Base-by-base conservation (phyloP, 2,329 filamentous ascomycete species). In the Aspergillus phoenicis region DNA sequence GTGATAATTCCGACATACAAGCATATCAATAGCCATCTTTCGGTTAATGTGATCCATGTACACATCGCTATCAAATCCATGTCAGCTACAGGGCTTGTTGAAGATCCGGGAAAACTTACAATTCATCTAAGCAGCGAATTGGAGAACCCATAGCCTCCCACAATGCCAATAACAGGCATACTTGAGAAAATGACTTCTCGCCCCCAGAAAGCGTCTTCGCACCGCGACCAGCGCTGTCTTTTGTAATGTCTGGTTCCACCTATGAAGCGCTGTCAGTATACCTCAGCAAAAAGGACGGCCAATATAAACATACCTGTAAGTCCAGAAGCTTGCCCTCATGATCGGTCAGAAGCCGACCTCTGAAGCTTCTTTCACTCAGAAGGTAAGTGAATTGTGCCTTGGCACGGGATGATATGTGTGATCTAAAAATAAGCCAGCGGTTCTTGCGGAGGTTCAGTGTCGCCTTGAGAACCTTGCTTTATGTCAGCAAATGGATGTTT, bases 31-130 rank as follows among this genome's bases (percentile, higher is more conserved):
- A 73, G 91, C 96, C 68, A 96, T 91, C 59, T 91, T 91, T 62
- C 95, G 88, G 77, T 99, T 99, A 61, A 98, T 91, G 68, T 90
- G 92, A 77, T 99, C 95, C 95, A 99, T 99, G 82, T 97, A 99
- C 33, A 99, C 95, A 74, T 99, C 95, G 73, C 82, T 85, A 62
- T 26, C 10, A 5, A 26, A 47, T 28, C 47, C 59, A 49, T 33
- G 56, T 74, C 67, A 71, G 55, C 24, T 57, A 59, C n/a, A 55
- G 28, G 28, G 39, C 33, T 43, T 56, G n/a, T 41, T 26, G 45
- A 10, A 20, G 20, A 8, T 11, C 8, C 39, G 39, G 7, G 48
- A n/a, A 13, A 48, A 77, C 81, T 66, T 74, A 84, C 83, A 98
- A 99, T 77, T 99, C 95, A 77, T 99, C 95, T 57, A 99, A 83